Evolutionary conservation across 305 asterid genomes (phyloP).

Genomic region (Ilex paraguariensis): DNA sequence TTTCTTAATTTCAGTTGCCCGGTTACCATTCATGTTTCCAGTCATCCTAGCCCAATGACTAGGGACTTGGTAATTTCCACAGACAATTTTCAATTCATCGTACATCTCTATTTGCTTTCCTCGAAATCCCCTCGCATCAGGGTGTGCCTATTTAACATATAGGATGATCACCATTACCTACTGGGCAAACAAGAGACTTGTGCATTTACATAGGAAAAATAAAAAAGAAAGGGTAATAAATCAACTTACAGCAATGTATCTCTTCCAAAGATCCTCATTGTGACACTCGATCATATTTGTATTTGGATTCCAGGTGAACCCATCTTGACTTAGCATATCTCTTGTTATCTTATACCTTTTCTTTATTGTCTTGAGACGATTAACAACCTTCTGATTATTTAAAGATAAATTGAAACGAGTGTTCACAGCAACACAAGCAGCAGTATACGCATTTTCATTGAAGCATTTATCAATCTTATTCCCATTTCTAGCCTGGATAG

Average conservation of each 20-base stretch:
- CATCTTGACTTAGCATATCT: slow-evolving; percentile 13
- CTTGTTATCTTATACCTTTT: slow-evolving; percentile 11
- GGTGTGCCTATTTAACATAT: slow-evolving; percentile 13
- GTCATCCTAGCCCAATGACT: slow-evolving; percentile 8
- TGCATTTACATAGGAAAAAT: no score
- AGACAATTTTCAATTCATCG: slow-evolving; percentile 13
- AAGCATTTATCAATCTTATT: slow-evolving; percentile 15
- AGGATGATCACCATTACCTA: background rate
- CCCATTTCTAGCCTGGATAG: slow-evolving; percentile 16
- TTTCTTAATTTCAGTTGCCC: slow-evolving; percentile 6
- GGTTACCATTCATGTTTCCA: slow-evolving; percentile 13
- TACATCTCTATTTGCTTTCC: slow-evolving; percentile 14
- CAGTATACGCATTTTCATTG: slow-evolving; percentile 14
- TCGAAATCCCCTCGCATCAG: slow-evolving; percentile 13
- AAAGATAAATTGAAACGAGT: slow-evolving; percentile 11
- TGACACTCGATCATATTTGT: slow-evolving; percentile 10
- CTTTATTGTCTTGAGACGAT: slow-evolving; percentile 18
- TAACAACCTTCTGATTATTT: slow-evolving; percentile 15
- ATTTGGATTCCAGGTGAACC: slow-evolving; percentile 13
- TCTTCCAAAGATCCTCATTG: slow-evolving; percentile 14
- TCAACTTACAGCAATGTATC: slow-evolving; percentile 14
- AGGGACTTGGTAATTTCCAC: slow-evolving; percentile 14
- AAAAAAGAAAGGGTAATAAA: background rate
- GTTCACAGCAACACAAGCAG: slow-evolving; percentile 16
- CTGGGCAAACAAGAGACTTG: no score